Base-by-base conservation (phyloP, 2,329 filamentous ascomycete genomes). In the Dichotomopilus funicola region DNA sequence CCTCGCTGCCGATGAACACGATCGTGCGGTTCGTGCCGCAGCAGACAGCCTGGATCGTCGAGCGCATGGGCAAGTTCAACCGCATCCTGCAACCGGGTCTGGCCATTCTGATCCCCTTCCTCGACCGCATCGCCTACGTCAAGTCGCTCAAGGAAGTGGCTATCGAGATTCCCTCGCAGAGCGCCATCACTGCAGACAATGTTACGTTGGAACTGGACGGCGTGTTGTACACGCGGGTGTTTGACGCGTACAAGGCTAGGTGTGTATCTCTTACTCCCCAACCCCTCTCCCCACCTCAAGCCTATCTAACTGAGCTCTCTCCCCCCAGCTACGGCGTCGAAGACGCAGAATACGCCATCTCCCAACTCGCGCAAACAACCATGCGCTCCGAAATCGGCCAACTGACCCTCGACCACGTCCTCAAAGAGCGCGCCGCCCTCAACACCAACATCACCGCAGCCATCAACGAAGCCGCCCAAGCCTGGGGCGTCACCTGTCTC, bases 341-440 rank as follows among this genome's bases (percentile, higher is more conserved):
- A 74, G 94, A 99, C 69, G 92, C 94, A 60, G 94, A 99, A 71
- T 99, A 99, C 72, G 94, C 94, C 72, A 97, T 99, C 70, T 94
- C 89, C 7, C 94, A 99, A 70, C 86, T 99, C 47, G 94, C 94
- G 12, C 94, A 99, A 75, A 99, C 94, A 9, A 97, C 94, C 0
- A 99, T 99, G 94, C 90, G 94, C 66, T 95, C 88, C 67, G 94
- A 99, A 73, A 99, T 99, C 66, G 94, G 94, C 62, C 94, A 97
- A 72, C 80, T 99, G 58, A 89, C 90, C 0, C 87, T 99, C 65
- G 94, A 99, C 73, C 92, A 99, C 73, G 94, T 99, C 45, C 82
- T 99, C 56, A 97, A 97, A 72, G 94, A 99, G 78, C 90, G 94
- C 61, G 90, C 91, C 3, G 89, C 91, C 19, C 85, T 99, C 63